Conservation (phyloP, 2,329 filamentous ascomycete species). For the Fusarium pininemorale region DNA sequence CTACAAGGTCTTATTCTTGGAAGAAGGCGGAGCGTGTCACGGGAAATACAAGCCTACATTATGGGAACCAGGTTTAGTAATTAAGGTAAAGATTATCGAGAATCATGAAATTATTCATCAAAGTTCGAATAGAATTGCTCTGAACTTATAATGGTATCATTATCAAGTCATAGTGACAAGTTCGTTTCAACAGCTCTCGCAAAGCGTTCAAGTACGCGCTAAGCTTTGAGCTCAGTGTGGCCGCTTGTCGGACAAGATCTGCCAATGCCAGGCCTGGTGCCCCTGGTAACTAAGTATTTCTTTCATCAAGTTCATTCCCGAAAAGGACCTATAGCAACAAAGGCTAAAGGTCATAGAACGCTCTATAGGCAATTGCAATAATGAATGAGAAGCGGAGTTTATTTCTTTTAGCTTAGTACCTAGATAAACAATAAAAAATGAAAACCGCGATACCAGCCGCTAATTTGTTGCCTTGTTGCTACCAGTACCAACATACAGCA, state of each 20-base stretch:
- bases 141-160: not conserved
- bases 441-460: slow-evolving; percentile 6
- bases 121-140: not conserved
- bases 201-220: not conserved
- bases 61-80: not conserved
- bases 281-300: not conserved
- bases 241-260: not conserved
- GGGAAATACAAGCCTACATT: not conserved
- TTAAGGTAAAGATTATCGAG: not conserved
- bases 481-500: slow-evolving; percentile 3
- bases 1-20: not conserved
- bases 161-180: not conserved
- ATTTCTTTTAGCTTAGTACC: not conserved
- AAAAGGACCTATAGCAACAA: not conserved
- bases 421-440: not conserved
- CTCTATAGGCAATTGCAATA: not conserved
- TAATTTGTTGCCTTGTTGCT: not conserved
- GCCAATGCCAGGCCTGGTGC: not conserved
- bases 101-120: not conserved
- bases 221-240: not conserved
- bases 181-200: too few species aligned
- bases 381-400: not conserved
- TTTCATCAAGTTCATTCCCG: not conserved
- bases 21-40: not conserved
- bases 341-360: not conserved